Conservation (phyloP, 2,329 filamentous ascomycete species). For the Paraphaeosphaeria sporulosa region DNA sequence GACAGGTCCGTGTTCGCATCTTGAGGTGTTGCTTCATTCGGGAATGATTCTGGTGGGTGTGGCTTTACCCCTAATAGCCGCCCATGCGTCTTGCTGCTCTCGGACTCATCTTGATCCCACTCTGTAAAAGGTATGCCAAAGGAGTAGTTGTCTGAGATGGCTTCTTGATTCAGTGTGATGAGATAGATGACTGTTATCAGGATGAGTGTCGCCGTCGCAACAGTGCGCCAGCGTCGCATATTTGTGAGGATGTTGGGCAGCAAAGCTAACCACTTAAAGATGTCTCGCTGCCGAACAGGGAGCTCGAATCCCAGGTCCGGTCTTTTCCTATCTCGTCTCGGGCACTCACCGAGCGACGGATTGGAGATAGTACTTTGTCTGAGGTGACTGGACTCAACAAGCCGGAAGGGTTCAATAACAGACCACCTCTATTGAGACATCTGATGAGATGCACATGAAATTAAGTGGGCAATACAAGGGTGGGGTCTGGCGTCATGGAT, state of each 20-base stretch:
- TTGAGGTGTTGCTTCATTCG: background rate
- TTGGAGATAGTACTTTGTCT: background rate
- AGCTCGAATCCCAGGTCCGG: background rate
- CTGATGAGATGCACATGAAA: constrained; percentile 1
- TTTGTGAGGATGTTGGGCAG: background rate
- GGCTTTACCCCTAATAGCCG: background rate
- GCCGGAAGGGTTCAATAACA: background rate
- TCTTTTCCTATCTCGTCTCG: background rate
- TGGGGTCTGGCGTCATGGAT: background rate
- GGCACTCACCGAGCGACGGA: background rate
- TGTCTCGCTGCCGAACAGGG: background rate
- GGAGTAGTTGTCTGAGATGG: background rate
- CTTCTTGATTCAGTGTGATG: background rate
- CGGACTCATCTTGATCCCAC: background rate
- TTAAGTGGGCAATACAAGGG: background rate
- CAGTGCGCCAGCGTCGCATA: constrained; percentile 10
- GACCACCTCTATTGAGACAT: background rate
- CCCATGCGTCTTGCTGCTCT: background rate
- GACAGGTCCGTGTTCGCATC: background rate
- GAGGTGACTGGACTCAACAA: background rate
- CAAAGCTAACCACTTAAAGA: background rate
- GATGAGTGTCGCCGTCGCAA: constrained; percentile 10
- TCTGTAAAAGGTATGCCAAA: constrained; percentile 3
- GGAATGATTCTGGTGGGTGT: background rate
- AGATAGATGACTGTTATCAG: background rate